A percentile compares a stretch with the other conserved stretches of the same genome.
Conservation (phyloP, 768 basidiomycete species). For the Mycena vulgaris region DNA sequence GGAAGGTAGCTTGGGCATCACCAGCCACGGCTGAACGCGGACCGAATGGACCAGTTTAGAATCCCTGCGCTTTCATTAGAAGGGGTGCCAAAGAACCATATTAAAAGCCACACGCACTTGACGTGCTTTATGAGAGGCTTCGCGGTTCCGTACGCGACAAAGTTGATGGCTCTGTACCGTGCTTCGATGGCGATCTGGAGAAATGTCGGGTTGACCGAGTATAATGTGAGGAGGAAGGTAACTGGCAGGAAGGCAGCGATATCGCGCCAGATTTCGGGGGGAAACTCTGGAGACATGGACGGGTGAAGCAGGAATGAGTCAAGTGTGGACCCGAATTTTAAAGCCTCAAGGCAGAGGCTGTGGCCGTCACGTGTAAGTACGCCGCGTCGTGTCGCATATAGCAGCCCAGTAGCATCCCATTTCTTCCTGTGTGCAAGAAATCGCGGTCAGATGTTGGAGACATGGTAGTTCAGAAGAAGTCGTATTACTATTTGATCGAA, state of each 20-base stretch:
- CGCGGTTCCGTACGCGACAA: constrained; percentile 47
- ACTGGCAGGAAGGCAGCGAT: constrained; percentile 46
- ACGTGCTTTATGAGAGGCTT: constrained; percentile 50
- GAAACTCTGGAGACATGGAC: constrained; percentile 21
- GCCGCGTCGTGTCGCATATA: background rate
- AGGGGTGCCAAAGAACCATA: background rate
- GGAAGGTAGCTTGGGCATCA: constrained; percentile 50
- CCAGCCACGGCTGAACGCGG: constrained; percentile 58
- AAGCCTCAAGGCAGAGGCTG: constrained; percentile 30
- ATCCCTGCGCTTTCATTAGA: constrained; percentile 39
- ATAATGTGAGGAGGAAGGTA: constrained; percentile 41
- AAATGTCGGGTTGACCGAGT: constrained; percentile 47
- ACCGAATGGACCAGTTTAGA: constrained; percentile 52
- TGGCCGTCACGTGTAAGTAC: constrained; percentile 25
- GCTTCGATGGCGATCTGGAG: constrained; percentile 45
- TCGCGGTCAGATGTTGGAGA: background rate
- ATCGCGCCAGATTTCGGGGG: constrained; percentile 49
- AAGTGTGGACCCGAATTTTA: background rate
- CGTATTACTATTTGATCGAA: too few species aligned
- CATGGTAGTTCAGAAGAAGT: background rate
- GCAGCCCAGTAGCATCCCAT: too few species aligned
- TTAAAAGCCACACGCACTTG: constrained; percentile 40
- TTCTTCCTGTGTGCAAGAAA: background rate
- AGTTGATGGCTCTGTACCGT: constrained; percentile 41
- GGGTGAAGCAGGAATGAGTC: constrained; percentile 22